Percentiles rank a stretch among this genome's conserved stretches.
Conservation (phyloP, 2,329 filamentous ascomycete genomes). For the Sclerotinia borealis region DNA sequence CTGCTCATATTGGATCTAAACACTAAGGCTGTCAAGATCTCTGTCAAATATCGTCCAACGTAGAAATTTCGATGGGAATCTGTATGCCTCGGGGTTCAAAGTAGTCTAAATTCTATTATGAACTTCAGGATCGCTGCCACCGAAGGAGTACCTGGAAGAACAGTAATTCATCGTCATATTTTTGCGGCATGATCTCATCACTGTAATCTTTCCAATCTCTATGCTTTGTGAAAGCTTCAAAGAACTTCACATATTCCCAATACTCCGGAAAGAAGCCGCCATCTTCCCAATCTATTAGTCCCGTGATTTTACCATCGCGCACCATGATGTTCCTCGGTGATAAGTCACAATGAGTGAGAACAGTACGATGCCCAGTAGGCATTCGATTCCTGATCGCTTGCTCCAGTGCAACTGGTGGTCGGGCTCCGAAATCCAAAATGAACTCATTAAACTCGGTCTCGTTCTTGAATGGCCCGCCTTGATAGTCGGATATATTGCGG, state of each 20-base stretch:
- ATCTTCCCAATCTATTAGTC: constrained; percentile 1
- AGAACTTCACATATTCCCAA: neutral
- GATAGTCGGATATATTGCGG: neutral
- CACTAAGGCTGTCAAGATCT: no score
- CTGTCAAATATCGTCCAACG: no score
- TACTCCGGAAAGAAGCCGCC: constrained; percentile 3
- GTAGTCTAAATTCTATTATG: no score
- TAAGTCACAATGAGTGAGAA: constrained; percentile 1
- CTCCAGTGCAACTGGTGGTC: neutral
- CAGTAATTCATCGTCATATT: neutral
- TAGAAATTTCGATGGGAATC: no score
- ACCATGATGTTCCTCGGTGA: neutral
- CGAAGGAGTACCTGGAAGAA: neutral
- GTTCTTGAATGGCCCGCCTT: constrained; percentile 7
- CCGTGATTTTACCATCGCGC: neutral
- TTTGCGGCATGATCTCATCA: neutral
- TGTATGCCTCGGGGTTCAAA: no score
- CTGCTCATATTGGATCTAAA: no score
- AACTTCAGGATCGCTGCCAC: neutral
- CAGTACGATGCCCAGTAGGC: neutral
- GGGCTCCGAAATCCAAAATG: neutral
- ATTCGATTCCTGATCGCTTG: neutral
- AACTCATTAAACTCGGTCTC: constrained; percentile 13
- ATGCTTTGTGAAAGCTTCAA: neutral
- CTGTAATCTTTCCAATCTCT: neutral